Base-by-base conservation (phyloP, 176 grass and related monocot genomes). In the Otatea glauca region DNA sequence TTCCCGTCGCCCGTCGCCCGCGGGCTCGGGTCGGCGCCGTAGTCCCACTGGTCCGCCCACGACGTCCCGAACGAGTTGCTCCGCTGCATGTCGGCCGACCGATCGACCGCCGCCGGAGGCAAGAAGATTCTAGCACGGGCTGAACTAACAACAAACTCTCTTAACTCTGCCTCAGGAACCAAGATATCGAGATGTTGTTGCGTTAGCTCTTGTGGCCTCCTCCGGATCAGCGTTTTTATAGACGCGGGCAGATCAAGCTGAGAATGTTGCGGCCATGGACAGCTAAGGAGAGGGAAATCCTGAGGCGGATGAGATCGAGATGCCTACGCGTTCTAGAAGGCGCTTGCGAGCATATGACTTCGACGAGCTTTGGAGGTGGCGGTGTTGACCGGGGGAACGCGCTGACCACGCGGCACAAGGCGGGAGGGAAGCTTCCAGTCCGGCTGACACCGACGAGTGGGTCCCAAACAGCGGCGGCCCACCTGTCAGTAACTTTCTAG, bases 31-130 rank as follows among this genome's bases (percentile, higher is more conserved):
- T 96, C 82, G 72, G 64, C 66, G 75, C 89, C 82, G 51, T 48
- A 84, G 74, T 94, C 95, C 92, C 95, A 97, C 92, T 97, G 95
- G 89, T 97, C 95, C 27, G 95, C 92, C 95, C 95, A 97, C 41
- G 95, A 93, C 70, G 88, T 44, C 34, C 91, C 94, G 60, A 80
- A 81, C 62, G 86, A 92, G 82, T 58, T 69, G 71, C 62, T 89
- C 29, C 90, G 69, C 85, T 92, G 79, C 93, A 92, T 92, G 2
- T 2, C 15, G 35, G 51, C 7, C 54, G 54, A 8, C 20, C 9
- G n/a, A 11, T 6, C 79, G 66, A 5, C 1, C 11, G 1, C 61
- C 25, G 24, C 5, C 25, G 61, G 24, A 32, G n/a, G 10, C 25
- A 16, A 29, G 60, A 32, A 6, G 20, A 58, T 17, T 7, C 5